Conservation (phyloP, 139 green algal genomes). For the Chlorella sp. region DNA sequence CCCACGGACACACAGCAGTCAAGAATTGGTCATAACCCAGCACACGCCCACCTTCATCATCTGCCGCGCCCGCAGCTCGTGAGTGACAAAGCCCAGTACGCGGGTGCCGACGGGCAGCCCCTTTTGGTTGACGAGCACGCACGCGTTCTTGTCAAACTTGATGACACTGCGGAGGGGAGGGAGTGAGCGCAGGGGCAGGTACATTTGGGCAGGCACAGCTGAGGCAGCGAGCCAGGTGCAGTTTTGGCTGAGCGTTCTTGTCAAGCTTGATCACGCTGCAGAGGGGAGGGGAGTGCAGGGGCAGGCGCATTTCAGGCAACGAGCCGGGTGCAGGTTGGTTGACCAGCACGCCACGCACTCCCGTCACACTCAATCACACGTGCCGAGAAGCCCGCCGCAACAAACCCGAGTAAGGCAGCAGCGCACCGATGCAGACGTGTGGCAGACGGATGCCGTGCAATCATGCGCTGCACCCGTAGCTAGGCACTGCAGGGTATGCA, state of each 20-base stretch:
- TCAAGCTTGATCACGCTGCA: conserved; percentile 61
- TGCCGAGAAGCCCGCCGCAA: too few relatives aligned
- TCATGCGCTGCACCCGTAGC: too few relatives aligned
- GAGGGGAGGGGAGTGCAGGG: too few relatives aligned
- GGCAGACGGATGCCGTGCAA: too few relatives aligned
- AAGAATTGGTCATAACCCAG: background rate
- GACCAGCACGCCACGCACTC: too few relatives aligned
- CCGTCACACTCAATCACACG: too few relatives aligned
- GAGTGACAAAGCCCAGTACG: conserved; percentile 68
- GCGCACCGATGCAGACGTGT: too few relatives aligned
- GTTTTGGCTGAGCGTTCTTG: too few relatives aligned
- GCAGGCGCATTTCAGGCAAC: background rate
- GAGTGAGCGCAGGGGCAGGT: background rate
- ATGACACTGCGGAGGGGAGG: conserved; percentile 36
- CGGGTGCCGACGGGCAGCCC: conserved; percentile 61
- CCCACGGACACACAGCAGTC: background rate
- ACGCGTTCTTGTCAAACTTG: conserved; percentile 66
- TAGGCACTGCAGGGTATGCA: too few relatives aligned
- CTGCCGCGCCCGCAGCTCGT: conserved; percentile 61
- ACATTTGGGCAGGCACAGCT: background rate
- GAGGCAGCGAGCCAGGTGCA: too few relatives aligned
- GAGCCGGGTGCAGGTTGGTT: too few relatives aligned
- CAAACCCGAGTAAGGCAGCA: too few relatives aligned
- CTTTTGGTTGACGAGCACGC: conserved; percentile 65
- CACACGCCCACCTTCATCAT: conserved; percentile 50